Evolutionary conservation across 2,329 filamentous ascomycete species (phyloP).

Genomic region (Fonsecaea monophora): DNA sequence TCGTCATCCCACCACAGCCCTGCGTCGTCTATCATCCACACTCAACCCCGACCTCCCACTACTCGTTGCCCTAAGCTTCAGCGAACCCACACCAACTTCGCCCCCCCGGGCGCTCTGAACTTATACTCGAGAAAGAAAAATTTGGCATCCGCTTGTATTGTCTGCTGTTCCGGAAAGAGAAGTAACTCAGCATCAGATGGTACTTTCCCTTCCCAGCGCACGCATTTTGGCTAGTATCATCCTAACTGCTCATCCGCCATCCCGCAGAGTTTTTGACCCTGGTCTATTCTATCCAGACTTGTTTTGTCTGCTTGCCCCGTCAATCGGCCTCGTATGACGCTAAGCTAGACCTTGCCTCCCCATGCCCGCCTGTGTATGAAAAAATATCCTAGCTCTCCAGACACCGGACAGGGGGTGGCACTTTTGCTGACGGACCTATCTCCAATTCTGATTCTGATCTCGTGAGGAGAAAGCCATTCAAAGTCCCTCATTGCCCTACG

Average conservation of each 20-base stretch:
- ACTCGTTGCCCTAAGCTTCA: constrained; percentile 2
- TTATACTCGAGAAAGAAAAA: constrained; percentile 10
- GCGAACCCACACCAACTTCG: background rate
- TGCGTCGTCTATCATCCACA: constrained; percentile 1
- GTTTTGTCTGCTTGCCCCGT: constrained; percentile 8
- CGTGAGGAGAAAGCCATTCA: constrained; percentile 30
- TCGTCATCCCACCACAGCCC: constrained; percentile 21
- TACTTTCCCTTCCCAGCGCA: constrained; percentile 16
- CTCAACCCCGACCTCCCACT: background rate
- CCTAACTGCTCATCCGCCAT: constrained; percentile 14
- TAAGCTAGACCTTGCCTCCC: constrained; percentile 8
- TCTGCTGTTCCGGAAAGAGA: constrained; percentile 20
- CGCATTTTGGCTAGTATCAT: constrained; percentile 5
- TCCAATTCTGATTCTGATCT: constrained; percentile 21
- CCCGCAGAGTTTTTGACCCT: constrained; percentile 14
- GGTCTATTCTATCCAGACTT: constrained; percentile 2
- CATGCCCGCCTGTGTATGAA: constrained; percentile 18
- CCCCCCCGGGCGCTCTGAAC: constrained; percentile 4
- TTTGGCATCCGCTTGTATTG: constrained; percentile 1
- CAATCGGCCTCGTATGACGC: constrained; percentile 26
- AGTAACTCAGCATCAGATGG: constrained; percentile 18
- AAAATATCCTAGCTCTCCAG: constrained; percentile 20
- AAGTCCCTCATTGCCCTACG: constrained; percentile 23
- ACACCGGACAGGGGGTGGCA: constrained; percentile 9
- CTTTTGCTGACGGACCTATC: constrained; percentile 27